These are phyloP conservation scores for Schizosaccharomyces octosporus DNA, from an alignment of 805 yeast genomes.

Conservation along the genomic window DNA sequence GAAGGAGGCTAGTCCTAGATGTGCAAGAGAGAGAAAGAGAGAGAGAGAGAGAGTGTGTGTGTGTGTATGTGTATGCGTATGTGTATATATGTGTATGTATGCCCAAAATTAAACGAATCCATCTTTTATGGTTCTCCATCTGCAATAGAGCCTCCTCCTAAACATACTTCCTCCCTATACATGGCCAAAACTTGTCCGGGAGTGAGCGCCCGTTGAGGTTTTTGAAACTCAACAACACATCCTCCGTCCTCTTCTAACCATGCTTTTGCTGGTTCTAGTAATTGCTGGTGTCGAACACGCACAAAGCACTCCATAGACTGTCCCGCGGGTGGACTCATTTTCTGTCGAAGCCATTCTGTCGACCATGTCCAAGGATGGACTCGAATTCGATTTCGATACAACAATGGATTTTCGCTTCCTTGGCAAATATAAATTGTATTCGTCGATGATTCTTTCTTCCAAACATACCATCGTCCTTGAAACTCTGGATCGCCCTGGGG, in stretches of 20 bases:
- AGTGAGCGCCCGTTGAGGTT: slow-evolving; percentile 47
- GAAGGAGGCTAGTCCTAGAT: too few species aligned
- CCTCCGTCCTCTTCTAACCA: not conserved
- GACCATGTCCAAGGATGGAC: slow-evolving; percentile 20
- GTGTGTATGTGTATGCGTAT: too few species aligned
- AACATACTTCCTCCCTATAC: slow-evolving; percentile 27
- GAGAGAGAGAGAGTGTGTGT: too few species aligned
- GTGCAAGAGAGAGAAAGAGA: too few species aligned
- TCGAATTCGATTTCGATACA: slow-evolving; percentile 23
- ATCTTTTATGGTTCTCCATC: not conserved
- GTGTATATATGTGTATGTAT: too few species aligned
- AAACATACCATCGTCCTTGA: slow-evolving; percentile 68
- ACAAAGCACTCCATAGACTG: not conserved
- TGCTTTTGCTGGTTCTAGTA: not conserved
- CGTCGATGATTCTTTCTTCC: slow-evolving; percentile 34
- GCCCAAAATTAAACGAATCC: too few species aligned
- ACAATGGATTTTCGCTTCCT: slow-evolving; percentile 34
- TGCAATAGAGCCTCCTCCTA: not conserved
- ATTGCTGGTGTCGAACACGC: not conserved
- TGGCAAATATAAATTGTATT: slow-evolving; percentile 62
- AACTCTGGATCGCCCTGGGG: slow-evolving; percentile 63
- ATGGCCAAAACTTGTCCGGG: slow-evolving; percentile 71
- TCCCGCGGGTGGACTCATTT: too few species aligned
- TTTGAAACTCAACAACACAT: slow-evolving; percentile 14
- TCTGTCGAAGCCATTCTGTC: too few species aligned